phyloP scores from a whole-genome alignment of 73 alveolate species.

The Tetrahymena malaccensis region DNA sequence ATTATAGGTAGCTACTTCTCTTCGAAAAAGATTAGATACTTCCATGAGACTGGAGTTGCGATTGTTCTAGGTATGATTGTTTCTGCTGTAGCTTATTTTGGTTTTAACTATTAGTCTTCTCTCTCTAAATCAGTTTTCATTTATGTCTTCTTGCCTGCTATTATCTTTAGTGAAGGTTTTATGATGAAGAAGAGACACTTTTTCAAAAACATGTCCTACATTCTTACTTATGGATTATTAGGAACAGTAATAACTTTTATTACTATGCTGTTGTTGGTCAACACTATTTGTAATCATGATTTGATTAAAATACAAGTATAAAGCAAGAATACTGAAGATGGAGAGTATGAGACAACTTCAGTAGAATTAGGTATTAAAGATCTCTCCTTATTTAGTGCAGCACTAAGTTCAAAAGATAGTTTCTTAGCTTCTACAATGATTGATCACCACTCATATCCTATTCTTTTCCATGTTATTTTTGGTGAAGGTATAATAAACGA shows the following conservation, averaged over 20 bases:
- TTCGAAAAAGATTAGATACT: not conserved
- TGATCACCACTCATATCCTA: slow-evolving; percentile 61
- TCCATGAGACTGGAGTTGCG: not conserved
- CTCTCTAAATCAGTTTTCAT: slow-evolving; percentile 24
- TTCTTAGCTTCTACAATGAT: slow-evolving; percentile 76
- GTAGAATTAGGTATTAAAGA: slow-evolving; percentile 14
- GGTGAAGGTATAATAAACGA: slow-evolving; percentile 88
- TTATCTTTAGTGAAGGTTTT: slow-evolving; percentile 82
- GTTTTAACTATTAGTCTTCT: not conserved
- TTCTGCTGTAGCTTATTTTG: not conserved
- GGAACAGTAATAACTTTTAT: slow-evolving; percentile 76
- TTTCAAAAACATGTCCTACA: slow-evolving; percentile 71
- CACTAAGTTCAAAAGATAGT: slow-evolving; percentile 70
- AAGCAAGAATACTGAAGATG: not conserved
- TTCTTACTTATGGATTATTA: slow-evolving; percentile 72
- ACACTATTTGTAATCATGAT: not conserved
- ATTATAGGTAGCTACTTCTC: not conserved
- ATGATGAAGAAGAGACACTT: slow-evolving; percentile 74
- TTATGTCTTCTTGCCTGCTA: slow-evolving; percentile 75
- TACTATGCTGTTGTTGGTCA: slow-evolving; percentile 28
- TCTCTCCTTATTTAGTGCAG: slow-evolving; percentile 54
- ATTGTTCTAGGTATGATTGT: not conserved
- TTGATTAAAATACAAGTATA: not conserved
- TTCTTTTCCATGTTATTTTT: slow-evolving; percentile 63
- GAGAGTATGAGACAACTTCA: not conserved